Evolutionary conservation across 2,329 filamentous ascomycete genomes (phyloP).

Genomic region (Cytospora piceicola): DNA sequence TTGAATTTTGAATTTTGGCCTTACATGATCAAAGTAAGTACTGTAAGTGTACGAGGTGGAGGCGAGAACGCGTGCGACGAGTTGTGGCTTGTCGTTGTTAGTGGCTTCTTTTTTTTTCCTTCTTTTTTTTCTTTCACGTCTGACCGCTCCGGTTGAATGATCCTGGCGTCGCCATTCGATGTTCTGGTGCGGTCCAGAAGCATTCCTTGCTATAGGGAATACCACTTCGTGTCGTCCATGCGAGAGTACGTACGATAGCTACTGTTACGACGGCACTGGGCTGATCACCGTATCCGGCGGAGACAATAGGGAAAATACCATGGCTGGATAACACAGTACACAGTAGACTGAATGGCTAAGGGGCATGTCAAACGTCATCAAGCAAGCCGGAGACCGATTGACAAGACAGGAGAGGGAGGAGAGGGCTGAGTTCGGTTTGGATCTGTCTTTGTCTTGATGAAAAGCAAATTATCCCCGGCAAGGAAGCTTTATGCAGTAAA

Average conservation of each 20-base stretch:
- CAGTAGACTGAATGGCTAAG: constrained; percentile 25
- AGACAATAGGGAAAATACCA: constrained; percentile 5
- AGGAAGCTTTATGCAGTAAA: neutral
- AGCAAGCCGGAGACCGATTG: neutral
- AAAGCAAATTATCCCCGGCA: constrained; percentile 15
- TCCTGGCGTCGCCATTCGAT: neutral
- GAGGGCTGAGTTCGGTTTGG: constrained; percentile 22
- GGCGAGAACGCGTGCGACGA: constrained; percentile 1
- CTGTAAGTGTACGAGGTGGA: constrained; percentile 15
- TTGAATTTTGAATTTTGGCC: neutral
- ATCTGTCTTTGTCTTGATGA: neutral
- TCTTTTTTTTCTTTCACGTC: neutral
- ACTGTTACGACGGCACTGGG: neutral
- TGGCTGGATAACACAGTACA: constrained; percentile 18
- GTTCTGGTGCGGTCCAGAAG: neutral
- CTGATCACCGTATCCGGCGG: constrained; percentile 2
- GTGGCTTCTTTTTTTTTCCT: neutral
- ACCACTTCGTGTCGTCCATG: neutral
- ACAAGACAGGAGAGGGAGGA: constrained; percentile 10
- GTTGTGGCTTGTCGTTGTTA: constrained; percentile 10
- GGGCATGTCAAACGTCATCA: constrained; percentile 22
- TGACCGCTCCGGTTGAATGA: neutral
- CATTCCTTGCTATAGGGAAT: neutral
- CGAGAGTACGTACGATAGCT: neutral
- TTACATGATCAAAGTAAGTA: no score